Evolutionary conservation across 2,329 filamentous ascomycete species (phyloP), one percentile per base, ranked within the genome.

Genomic region (Penicillium sp.): DNA sequence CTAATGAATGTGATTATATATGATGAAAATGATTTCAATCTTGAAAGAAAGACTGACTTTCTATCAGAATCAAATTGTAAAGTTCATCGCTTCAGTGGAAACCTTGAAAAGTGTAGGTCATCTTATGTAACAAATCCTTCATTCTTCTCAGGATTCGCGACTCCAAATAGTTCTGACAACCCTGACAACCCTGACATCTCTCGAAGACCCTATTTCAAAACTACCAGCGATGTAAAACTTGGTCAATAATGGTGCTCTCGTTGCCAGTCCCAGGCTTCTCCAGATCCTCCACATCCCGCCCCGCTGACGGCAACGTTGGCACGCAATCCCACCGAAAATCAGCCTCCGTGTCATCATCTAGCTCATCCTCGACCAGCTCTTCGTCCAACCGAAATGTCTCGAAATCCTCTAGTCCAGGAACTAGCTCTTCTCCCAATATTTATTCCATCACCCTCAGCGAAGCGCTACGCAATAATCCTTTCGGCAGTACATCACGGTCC

Each of bases 391-490:
- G 47, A 14, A 43, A 43, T 39, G n/a, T 32, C 27, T 58, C 47
- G 47, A 66, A 55, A 58, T 34, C 51, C 7, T 35, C 58, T 8
- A 41, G 36, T 14, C 27, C 54, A n/a, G 43, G 56, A 23, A 44
- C 58, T 35, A 14, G 57, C 16, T 57, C 62, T 13, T 56, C 63
- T 44, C 40, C 60, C 38, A 61, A 60, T 27, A 60, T 61, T 56
- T 55, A 68, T 52, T 67, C 71, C 26, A 64, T 71, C 23, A 75
- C 74, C 11, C 67, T 78, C 41, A 68, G 63, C 51, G 75, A 77
- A 67, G 75, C 75, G 7, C 68, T 78, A 11, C 73, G 75, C 53
- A 74, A 71, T 52, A 76, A 78, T 47, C 75, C 76, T 2, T 77
- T 77, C 50, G 71, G 73, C 14, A 69, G 57, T 43, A 62, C 66